Evolutionary conservation across 1,139 yeast genomes (phyloP).

Genomic region (Oligophagozyma castellii): DNA sequence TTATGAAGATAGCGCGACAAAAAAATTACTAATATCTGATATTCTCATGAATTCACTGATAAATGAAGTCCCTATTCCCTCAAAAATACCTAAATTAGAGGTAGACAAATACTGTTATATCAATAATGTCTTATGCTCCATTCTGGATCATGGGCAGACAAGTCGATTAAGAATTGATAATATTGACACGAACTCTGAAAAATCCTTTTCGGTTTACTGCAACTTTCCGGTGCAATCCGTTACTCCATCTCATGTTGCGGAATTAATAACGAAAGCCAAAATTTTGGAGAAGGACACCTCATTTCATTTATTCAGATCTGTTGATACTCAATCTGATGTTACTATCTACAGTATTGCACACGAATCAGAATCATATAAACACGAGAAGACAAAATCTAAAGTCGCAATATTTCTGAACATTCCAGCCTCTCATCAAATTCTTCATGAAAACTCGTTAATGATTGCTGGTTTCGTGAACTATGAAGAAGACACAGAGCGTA

Average conservation of each 20-base stretch:
- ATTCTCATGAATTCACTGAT: constrained; percentile 78
- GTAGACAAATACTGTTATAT: constrained; percentile 61
- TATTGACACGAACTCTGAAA: constrained; percentile 8
- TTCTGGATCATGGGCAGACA: constrained; percentile 30
- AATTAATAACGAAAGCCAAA: constrained; percentile 60
- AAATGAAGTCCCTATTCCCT: constrained; percentile 64
- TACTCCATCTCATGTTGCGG: constrained; percentile 37
- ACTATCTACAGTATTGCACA: constrained; percentile 70
- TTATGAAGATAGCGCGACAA: constrained; percentile 25
- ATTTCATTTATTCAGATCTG: constrained; percentile 59
- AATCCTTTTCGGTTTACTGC: constrained; percentile 14
- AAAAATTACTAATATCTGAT: constrained; percentile 57
- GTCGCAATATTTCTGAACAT: constrained; percentile 54
- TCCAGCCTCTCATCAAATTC: constrained; percentile 24
- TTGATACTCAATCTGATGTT: constrained; percentile 25
- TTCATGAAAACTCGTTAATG: constrained; percentile 28
- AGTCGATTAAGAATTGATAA: constrained; percentile 22
- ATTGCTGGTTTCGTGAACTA: too few relatives aligned
- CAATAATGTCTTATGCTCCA: constrained; percentile 36
- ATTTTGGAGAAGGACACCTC: constrained; percentile 71
- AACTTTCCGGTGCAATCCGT: constrained; percentile 18
- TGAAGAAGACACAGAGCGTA: too few relatives aligned
- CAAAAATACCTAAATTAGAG: constrained; percentile 51
- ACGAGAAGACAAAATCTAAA: constrained; percentile 48
- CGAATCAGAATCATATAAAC: constrained; percentile 41